Evolutionary conservation across 257 asterid species (phyloP), one percentile per base, ranked within the genome.

Genomic region (Mitragyna speciosa): DNA sequence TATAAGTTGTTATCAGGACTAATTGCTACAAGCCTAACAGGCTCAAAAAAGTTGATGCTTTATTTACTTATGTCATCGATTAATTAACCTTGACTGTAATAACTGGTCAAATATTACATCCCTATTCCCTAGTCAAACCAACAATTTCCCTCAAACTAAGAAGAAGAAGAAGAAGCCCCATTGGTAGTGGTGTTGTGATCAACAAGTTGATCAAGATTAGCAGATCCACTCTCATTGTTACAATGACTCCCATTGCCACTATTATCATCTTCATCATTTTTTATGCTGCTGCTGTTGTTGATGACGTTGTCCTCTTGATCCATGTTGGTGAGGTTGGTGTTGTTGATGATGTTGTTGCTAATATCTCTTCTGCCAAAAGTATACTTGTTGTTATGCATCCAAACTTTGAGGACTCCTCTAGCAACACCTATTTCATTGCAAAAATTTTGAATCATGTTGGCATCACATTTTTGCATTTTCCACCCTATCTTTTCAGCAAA

Each of bases 401-500:
- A 88, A 1, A 88, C 91, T 70, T 86, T 84, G 51, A 88, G 85
- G 0, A 85, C 88, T 2, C 81, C 81, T 69, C 75, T 84, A 28
- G 79, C 54, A 14, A 88, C 83, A 14, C 87, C 87, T 33, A 88
- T 75, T 47, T 88, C 89, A 33, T 45, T 67, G 79, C 91, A 88
- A 48, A 93, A 91, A 2, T 90, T 89, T 45, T 36, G 81, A 79
- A 93, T 92, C 73, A 76, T 80, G 63, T 72, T 70, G 5, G 87
- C 89, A 72, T 90, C 92, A 28, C 81, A 31, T 58, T 77, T 90
- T 51, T 85, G 92, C 89, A 93, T 73, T 78, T 85, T 90, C 97
- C 97, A 93, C 3, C 92, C 95, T 4, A 90, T 3, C 36, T 81
- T 88, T 43, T 79, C 92, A 5, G 97, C 80, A 15, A 91, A 93